Base-by-base conservation (phyloP, 352 stramenopile genomes). In the Globisporangium solare region DNA sequence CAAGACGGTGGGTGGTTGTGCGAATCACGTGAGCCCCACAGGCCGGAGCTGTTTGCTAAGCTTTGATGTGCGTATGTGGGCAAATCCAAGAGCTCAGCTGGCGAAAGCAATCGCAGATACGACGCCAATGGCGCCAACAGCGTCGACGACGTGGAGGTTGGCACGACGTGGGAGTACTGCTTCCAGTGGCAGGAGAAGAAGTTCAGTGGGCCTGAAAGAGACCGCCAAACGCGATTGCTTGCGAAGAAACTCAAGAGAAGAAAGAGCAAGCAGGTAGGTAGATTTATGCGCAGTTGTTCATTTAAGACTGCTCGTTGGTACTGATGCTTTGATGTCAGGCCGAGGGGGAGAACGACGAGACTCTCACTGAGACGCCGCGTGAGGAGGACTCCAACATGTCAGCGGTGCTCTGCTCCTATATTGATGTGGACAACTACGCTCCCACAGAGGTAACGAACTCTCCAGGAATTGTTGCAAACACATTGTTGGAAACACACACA, bases 161-260 rank as follows among this genome's bases (percentile, higher is more conserved):
- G 74, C 8, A 56, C 56, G 20, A 74, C 58, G 35, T 86, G 74
- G 74, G 71, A 53, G 51, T 64, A 78, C 48, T 66, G 61, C 18
- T 89, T 85, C 46, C 59, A 60, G 14, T 89, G 79, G 79, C 76
- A 89, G 57, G 74, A 86, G 42, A 71, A 73, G 50, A 74, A 73
- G 43, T 46, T 65, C 6, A 67, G 39, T 13, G 5, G n/a, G 39
- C 17, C 12, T 43, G 39, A 15, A 43, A 43, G 39, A 41, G 7
- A 53, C 47, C 22, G 51, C 54, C 51, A 67, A 64, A 42, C 45
- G 6, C 14, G 31, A 35, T 35, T 35, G 5, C n/a, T n/a, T 4
- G 18, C 31, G 8, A 51, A 41, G 17, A 17, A 50, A 15, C 52
- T n/a, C 3, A 17, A 20, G 2, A 51, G 32, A 12, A 17, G 42